phyloP scores from a whole-genome alignment of 2,329 filamentous ascomycete species.

The Byssoonygena ceratinophila region DNA sequence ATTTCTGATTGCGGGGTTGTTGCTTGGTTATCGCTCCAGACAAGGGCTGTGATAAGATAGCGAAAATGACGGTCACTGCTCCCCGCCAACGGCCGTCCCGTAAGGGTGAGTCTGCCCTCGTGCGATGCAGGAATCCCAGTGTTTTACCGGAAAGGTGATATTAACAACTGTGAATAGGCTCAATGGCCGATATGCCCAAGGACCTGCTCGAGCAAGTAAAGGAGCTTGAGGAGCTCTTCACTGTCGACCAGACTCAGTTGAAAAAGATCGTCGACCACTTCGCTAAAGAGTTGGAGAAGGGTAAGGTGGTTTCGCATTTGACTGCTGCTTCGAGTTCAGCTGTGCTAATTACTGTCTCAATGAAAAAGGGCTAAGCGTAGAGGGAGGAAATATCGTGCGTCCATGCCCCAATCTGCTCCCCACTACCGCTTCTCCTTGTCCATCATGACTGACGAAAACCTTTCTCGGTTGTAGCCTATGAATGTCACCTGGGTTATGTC shows the following conservation, averaged over 20 bases:
- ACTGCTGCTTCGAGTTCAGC: neutral
- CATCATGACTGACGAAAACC: constrained; percentile 17
- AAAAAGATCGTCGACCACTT: constrained; percentile 90
- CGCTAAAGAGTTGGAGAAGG: constrained; percentile 74
- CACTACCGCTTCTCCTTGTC: neutral
- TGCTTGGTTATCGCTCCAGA: neutral
- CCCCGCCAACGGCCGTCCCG: constrained; percentile 56
- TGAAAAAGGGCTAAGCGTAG: constrained; percentile 59
- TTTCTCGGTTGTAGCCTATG: constrained; percentile 62
- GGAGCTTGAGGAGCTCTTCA: constrained; percentile 72
- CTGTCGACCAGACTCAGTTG: constrained; percentile 64
- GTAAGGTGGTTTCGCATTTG: constrained; percentile 36
- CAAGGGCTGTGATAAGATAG: neutral
- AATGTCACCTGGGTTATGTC: constrained; percentile 94
- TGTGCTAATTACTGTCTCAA: constrained; percentile 4
- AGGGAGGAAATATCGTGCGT: constrained; percentile 86
- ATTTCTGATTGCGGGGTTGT: constrained; percentile 1
- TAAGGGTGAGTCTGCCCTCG: constrained; percentile 53
- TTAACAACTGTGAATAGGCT: constrained; percentile 41
- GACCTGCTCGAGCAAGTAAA: constrained; percentile 72
- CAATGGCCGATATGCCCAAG: constrained; percentile 82
- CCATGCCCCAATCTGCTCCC: neutral
- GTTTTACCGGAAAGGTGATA: constrained; percentile 3
- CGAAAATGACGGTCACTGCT: constrained; percentile 42
- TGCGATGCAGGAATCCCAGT: neutral